phyloP scores from a whole-genome alignment of 164 flowering plant genomes.

The Santalum album region DNA sequence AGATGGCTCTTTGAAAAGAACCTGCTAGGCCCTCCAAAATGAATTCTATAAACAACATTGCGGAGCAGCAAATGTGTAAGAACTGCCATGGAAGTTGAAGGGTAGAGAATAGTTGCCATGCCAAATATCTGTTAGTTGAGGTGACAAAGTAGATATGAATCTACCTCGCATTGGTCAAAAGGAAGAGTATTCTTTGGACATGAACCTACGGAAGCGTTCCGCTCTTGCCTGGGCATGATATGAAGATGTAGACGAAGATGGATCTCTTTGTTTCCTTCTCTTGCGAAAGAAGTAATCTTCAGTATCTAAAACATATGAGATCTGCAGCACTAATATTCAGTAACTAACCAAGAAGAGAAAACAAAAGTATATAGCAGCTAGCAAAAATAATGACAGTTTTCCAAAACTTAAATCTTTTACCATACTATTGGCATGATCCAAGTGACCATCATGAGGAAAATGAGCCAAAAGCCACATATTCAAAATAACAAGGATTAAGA shows the following conservation, averaged over 20 bases:
- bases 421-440: too few relatives aligned
- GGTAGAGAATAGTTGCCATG: background rate
- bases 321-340: conserved; percentile 20
- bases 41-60: background rate
- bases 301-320: conserved; percentile 58
- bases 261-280: conserved; percentile 18
- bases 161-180: background rate
- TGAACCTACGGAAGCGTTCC: conserved; percentile 28
- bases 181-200: conserved; percentile 6
- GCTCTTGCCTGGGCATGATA: conserved; percentile 20
- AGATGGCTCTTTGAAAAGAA: background rate
- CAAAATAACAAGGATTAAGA: background rate
- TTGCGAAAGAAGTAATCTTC: conserved; percentile 46
- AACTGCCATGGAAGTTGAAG: background rate
- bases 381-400: too few relatives aligned
- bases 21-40: background rate
- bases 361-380: background rate
- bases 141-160: background rate
- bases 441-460: background rate
- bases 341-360: background rate
- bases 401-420: too few relatives aligned
- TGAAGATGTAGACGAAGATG: conserved; percentile 6
- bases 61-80: background rate
- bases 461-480: too few relatives aligned
- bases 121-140: too few relatives aligned